Evolutionary conservation across 768 basidiomycete genomes (phyloP), one percentile per base, ranked within the genome.

Genomic region (Lactarius sanguifluus): DNA sequence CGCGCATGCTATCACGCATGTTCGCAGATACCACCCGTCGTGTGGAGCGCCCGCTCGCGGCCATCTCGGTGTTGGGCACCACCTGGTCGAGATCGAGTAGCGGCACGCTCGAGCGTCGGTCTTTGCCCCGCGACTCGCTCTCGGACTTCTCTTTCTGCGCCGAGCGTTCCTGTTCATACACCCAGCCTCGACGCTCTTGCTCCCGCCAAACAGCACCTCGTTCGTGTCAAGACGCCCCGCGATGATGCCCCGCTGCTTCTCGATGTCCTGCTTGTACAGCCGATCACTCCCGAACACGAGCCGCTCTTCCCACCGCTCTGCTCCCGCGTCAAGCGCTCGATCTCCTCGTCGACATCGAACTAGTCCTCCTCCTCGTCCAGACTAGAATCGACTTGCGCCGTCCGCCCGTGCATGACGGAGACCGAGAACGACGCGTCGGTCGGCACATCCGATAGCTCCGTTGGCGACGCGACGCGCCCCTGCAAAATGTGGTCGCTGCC

Each of bases 251-350:
- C 83, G 78, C 74, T 93, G 91, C 73, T 80, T 84, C 69, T 45
- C 73, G 64, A 94, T 75, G 36, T 86, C 81, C 23, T 74, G 88
- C 64, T 77, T 81, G 73, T 94, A 94, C 62, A 94, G 72, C 91
- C 92, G 94, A 5, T 92, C 92, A 34, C 88, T 87, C 25, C 90
- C 89, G 15, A 94, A 79, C 0, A 92, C 87, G 13, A 94, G 81
- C 43, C 86, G 80, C 72, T 93, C 90, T 71, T 94, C 92, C 92
- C 92, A 94, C n/a, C 81, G 78, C 68, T 91, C 89, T 2, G 2
- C 32, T 2, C 32, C 45, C 82, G 81, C 75, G 87, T 59, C 6
- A 60, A 1, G 8, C 66, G 88, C 71, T 86, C 83, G 58, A 72
- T 30, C 28, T 30, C 28, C 28, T 30, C 3, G 28, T 30, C 28